Evolutionary conservation across 768 basidiomycete species (phyloP), one percentile per base, ranked within the genome.

Genomic region (Lentinus tigrinus): DNA sequence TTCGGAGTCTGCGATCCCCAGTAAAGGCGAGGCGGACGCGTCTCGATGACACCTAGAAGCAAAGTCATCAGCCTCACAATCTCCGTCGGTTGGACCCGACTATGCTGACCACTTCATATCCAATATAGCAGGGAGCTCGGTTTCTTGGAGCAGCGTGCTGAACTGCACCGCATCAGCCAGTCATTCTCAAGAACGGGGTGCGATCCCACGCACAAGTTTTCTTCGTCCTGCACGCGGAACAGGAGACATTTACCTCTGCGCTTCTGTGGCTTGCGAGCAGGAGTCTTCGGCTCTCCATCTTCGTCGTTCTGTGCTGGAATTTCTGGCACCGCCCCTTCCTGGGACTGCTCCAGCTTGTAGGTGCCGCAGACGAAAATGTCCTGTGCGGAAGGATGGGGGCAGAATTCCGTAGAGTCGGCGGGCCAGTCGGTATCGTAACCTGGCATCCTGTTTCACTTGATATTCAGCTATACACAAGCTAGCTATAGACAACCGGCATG

Each of bases 341-440:
- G 51, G 40, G 46, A 34, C 55, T 82, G 70, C 42, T 86, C 77
- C 21, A 98, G 80, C 64, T 92, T 86, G 74, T 99, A 99, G 0
- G 96, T 98, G 21, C 96, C 96, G 65, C 93, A 93, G 2, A 88
- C 89, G 58, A 98, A 81, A 26, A 97, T 73, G 63, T 88, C 75
- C 3, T 77, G 74, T 48, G 77, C 78, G 24, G 75, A 74, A 13
- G 78, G 77, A 55, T 82, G 81, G 4, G 95, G 95, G 64, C 92
- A 95, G 70, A 95, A 98, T 66, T 98, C 97, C 54, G 94, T 80
- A 11, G 89, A 85, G 72, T 97, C 95, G 21, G 94, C 95, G 10
- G 93, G 93, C 66, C 84, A 87, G n/a, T 76, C 72, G 1, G 94
- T 96, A 71, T 93, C 85, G 64, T 81, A 65, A 2, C 46, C 50